These are phyloP conservation scores for Moniliophthora roreri DNA, from an alignment of 1,284 basidiomycete genomes.

Conservation along the genomic window DNA sequence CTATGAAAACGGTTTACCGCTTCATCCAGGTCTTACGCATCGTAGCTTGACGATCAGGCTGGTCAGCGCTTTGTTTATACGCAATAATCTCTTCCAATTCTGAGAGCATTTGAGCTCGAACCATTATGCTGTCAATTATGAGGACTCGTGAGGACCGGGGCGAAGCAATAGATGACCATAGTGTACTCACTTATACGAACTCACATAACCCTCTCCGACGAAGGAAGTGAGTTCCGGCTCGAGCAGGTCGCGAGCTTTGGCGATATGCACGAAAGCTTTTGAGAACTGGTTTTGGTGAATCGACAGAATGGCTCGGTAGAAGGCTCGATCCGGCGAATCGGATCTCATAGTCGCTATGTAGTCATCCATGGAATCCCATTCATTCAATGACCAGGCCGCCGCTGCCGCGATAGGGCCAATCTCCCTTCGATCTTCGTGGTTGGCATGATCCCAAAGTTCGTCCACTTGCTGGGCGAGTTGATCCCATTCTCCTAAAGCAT, in stretches of 20 bases:
- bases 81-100: constrained; percentile 98
- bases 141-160: constrained; percentile 10
- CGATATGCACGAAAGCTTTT: constrained; percentile 89
- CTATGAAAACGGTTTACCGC: constrained; percentile 46
- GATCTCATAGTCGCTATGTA: constrained; percentile 94
- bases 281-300: constrained; percentile 97
- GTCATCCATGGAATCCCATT: constrained; percentile 99
- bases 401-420: constrained; percentile 98
- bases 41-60: constrained; percentile 85
- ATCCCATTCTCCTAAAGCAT: constrained; percentile 99
- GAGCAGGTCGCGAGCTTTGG: constrained; percentile 91
- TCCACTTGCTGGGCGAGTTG: constrained; percentile 86
- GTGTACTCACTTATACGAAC: constrained; percentile 87
- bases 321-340: constrained; percentile 93
- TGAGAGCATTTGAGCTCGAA: constrained; percentile 97
- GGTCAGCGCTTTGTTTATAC: constrained; percentile 94
- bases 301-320: constrained; percentile 94
- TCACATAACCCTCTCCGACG: constrained; percentile 94
- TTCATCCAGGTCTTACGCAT: constrained; percentile 97
- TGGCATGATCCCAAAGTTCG: constrained; percentile 86
- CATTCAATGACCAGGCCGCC: constrained; percentile 94
- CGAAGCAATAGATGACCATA: neutral
- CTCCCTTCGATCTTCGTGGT: constrained; percentile 82
- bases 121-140: constrained; percentile 71
- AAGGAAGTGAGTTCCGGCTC: constrained; percentile 93